These are phyloP conservation scores for Prunus yedoensis DNA, from an alignment of 331 rosid species.

Conservation along the genomic window DNA sequence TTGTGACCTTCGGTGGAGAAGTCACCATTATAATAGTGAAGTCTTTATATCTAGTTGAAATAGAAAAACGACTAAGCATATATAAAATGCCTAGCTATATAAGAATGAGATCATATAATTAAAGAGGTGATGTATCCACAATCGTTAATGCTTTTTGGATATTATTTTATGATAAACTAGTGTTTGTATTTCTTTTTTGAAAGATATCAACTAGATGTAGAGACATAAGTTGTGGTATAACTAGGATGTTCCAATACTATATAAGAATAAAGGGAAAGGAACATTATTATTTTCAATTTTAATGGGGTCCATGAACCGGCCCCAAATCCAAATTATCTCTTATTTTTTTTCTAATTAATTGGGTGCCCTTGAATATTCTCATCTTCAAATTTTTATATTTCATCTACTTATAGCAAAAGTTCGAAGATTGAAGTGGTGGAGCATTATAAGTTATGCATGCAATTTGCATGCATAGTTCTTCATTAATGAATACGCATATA, in stretches of 20 bases:
- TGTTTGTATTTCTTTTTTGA: too few relatives aligned
- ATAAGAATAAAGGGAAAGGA: background rate
- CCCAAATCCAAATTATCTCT: slow-evolving; percentile 9
- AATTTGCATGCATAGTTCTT: background rate
- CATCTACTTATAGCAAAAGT: background rate
- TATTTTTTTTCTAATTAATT: background rate
- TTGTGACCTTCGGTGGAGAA: too few relatives aligned
- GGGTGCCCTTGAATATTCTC: background rate
- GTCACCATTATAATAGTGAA: too few relatives aligned
- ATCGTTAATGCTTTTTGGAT: background rate
- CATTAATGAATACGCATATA: background rate
- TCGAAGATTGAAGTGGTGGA: background rate
- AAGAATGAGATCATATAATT: slow-evolving; percentile 5
- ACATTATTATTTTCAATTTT: background rate
- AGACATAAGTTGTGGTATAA: too few relatives aligned
- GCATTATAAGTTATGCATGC: background rate
- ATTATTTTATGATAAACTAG: background rate
- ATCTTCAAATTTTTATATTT: background rate
- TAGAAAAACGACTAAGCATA: too few relatives aligned
- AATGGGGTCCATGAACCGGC: slow-evolving; percentile 10
- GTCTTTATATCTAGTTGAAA: too few relatives aligned
- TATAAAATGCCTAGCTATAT: too few relatives aligned
- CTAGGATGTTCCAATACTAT: too few relatives aligned
- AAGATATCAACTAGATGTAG: too few relatives aligned
- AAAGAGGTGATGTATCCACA: slow-evolving; percentile 7